Evolutionary conservation across 306 rosid genomes (phyloP).

Genomic region (Prosopis cineraria): DNA sequence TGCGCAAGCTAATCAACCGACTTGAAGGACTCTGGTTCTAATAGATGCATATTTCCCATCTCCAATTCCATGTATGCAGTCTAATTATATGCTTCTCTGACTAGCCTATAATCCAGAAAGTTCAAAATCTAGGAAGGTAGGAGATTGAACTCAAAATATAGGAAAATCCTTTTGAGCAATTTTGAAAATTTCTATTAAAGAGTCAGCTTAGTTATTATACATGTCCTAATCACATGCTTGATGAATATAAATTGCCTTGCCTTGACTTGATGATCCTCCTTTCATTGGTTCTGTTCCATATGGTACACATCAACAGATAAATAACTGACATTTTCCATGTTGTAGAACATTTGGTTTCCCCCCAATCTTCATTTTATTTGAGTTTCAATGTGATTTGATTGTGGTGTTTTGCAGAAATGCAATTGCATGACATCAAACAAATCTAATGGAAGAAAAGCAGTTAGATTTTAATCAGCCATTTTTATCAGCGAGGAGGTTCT

Average conservation of each 20-base stretch:
- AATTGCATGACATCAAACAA: slow-evolving; percentile 37
- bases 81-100: slow-evolving; percentile 1
- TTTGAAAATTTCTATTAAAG: not conserved
- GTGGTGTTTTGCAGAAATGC: slow-evolving; percentile 47
- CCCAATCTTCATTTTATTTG: slow-evolving; percentile 9
- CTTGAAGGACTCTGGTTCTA: slow-evolving; percentile 12
- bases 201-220: slow-evolving; percentile 19
- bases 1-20: slow-evolving; percentile 4
- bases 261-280: not conserved
- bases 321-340: slow-evolving; percentile 5
- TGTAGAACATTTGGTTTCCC: not conserved
- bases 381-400: slow-evolving; percentile 43
- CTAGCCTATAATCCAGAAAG: not conserved
- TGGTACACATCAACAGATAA: not conserved
- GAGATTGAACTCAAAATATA: slow-evolving; percentile 13
- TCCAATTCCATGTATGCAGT: slow-evolving; percentile 2
- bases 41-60: not conserved
- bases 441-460: slow-evolving; percentile 83
- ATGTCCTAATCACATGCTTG: slow-evolving; percentile 4
- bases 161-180: not conserved
- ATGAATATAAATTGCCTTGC: not conserved
- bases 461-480: slow-evolving; percentile 83
- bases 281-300: slow-evolving; percentile 14
- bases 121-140: not conserved
- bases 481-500: slow-evolving; percentile 75